Percentiles rank a stretch among this genome's conserved stretches.
phyloP scores from a whole-genome alignment of 2,329 filamentous ascomycete genomes.

The Fusarium xylarioides region DNA sequence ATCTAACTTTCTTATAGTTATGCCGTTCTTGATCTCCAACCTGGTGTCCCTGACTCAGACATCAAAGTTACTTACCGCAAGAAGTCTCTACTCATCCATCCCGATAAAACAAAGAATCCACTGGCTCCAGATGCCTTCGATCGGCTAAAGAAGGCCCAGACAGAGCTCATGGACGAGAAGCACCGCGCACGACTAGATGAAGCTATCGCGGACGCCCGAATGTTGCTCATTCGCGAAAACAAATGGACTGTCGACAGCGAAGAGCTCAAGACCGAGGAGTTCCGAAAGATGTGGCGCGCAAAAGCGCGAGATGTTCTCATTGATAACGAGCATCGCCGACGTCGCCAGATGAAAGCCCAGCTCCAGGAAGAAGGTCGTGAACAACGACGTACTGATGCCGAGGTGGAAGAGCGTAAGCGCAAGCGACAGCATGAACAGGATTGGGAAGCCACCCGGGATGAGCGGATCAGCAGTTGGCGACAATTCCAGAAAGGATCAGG shows the following conservation, averaged over 20 bases:
- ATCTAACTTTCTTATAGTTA: slow-evolving; percentile 66
- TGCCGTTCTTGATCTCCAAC: slow-evolving; percentile 93
- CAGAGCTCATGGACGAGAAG: slow-evolving; percentile 92
- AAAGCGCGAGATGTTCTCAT: slow-evolving; percentile 91
- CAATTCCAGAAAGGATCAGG: slow-evolving; percentile 83
- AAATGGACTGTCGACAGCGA: slow-evolving; percentile 91
- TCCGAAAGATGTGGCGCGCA: slow-evolving; percentile 85
- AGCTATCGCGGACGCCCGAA: slow-evolving; percentile 93
- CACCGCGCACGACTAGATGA: slow-evolving; percentile 87
- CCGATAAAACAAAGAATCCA: slow-evolving; percentile 94
- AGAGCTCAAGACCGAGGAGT: slow-evolving; percentile 85
- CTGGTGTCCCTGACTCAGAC: slow-evolving; percentile 93
- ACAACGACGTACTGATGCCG: slow-evolving; percentile 85
- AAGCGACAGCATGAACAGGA: slow-evolving; percentile 93
- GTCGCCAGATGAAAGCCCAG: slow-evolving; percentile 88
- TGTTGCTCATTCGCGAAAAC: slow-evolving; percentile 91
- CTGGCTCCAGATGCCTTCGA: slow-evolving; percentile 95
- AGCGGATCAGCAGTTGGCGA: slow-evolving; percentile 93
- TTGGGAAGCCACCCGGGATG: slow-evolving; percentile 92
- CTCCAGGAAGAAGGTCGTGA: slow-evolving; percentile 96
- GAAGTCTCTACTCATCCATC: slow-evolving; percentile 98
- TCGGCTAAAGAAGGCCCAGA: slow-evolving; percentile 93
- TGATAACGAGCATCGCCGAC: slow-evolving; percentile 87
- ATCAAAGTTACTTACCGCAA: slow-evolving; percentile 95
- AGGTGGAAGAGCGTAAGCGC: slow-evolving; percentile 80